Evolutionary conservation across 768 basidiomycete species (phyloP).

Genomic region (Mycena venus): DNA sequence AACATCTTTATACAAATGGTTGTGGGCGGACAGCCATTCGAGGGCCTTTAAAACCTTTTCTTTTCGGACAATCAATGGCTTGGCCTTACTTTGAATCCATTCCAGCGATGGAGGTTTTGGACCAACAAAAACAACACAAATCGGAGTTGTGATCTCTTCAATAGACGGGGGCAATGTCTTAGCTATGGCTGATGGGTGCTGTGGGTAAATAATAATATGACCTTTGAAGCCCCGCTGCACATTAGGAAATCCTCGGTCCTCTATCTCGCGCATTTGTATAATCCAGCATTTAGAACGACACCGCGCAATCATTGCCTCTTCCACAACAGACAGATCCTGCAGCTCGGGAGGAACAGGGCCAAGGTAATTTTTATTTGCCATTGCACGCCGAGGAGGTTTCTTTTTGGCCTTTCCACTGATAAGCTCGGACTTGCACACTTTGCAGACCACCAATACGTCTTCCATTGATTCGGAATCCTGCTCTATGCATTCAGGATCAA

Average conservation of each 20-base stretch:
- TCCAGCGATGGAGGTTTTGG: constrained; percentile 19
- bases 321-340: not conserved
- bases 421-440: not conserved
- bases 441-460: not conserved
- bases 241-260: too few species aligned
- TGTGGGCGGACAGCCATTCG: not conserved
- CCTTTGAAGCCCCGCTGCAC: too few species aligned
- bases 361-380: not conserved
- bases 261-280: too few species aligned
- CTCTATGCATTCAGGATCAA: not conserved
- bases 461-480: not conserved
- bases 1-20: too few species aligned
- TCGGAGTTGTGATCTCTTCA: constrained; percentile 35
- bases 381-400: not conserved
- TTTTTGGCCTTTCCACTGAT: too few species aligned
- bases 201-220: too few species aligned
- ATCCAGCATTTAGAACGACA: too few species aligned
- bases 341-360: not conserved
- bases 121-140: too few species aligned
- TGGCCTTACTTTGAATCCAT: constrained; percentile 39
- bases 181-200: constrained; percentile 13
- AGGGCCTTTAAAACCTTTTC: not conserved
- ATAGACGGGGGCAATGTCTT: constrained; percentile 35
- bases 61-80: constrained; percentile 28
- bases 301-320: not conserved